Evolutionary conservation across 306 rosid species (phyloP), one percentile per base, ranked within the genome.

Genomic region (Rosa rugosa): DNA sequence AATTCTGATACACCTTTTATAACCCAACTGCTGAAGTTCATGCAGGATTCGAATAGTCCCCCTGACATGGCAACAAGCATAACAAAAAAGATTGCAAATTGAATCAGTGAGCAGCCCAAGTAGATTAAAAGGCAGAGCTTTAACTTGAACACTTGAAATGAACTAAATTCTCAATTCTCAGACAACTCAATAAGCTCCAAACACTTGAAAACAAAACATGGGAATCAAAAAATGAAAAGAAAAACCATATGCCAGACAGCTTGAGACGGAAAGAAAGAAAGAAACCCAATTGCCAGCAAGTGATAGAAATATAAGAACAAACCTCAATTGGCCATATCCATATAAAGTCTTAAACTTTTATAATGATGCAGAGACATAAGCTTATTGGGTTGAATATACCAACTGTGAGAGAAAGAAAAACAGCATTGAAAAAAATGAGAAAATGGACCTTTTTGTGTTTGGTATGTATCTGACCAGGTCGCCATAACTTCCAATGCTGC

Each of bases 401-500:
- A 22, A 57, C 42, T 2, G 11, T 25, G 69, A 59, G 56, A 75
- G 40, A 25, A 27, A 42, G 56, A 59, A 44, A 8, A 16, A 27
- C 13, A 17, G 3, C 40, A 41, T 22, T 40, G 13, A 22, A 59
- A 18, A 6, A 73, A 5, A 17, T 10, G 36, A 9, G 42, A 62
- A 44, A 62, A 42, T 20, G 22, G 31, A 59, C 75, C 57, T 82
- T 16, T 56, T 31, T 13, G 76, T 36, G 7, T 34, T 62, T 31
- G 49, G 77, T 77, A 46, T 72, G 63, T 42, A 31, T 79, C 79
- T 75, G 91, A 90, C 89, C 83, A 77, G 73, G 89, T 84, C 86
- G 65, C 63, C 79, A 71, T 71, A 67, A 69, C 66, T 71, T 56
- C 46, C 74, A 83, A 72, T 36, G 83, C 22, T 34, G 85, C 34